A percentile compares a stretch with the other conserved stretches of the same genome.
Evolutionary conservation across 306 rosid genomes (phyloP).

Genomic region (Castanea mollissima): DNA sequence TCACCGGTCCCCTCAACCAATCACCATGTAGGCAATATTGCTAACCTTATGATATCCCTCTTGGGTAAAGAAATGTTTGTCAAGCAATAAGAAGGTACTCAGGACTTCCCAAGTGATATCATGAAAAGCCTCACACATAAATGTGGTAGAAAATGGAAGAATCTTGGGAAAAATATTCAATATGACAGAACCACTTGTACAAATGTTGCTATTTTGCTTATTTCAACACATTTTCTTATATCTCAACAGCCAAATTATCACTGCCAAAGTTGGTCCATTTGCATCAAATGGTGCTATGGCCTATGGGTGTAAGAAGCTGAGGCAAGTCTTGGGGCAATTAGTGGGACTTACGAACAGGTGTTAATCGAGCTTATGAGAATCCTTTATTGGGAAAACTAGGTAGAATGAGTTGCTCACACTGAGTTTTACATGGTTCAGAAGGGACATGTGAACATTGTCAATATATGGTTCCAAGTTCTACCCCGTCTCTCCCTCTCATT

Average conservation of each 20-base stretch:
- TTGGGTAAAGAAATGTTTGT: background rate
- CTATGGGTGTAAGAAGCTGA: background rate
- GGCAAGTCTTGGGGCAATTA: background rate
- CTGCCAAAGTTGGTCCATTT: background rate
- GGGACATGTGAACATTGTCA: background rate
- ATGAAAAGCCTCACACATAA: background rate
- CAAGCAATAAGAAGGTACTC: background rate
- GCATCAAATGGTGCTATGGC: background rate
- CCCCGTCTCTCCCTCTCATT: background rate
- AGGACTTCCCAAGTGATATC: background rate
- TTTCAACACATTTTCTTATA: background rate
- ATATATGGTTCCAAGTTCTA: background rate
- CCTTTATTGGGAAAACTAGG: background rate
- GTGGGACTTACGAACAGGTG: background rate
- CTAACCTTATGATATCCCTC: background rate
- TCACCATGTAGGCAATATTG: background rate
- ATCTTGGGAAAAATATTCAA: background rate
- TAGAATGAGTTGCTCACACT: background rate
- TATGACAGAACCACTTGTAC: background rate
- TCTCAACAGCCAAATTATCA: background rate
- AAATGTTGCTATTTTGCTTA: background rate
- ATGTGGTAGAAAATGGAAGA: background rate
- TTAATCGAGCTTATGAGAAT: background rate
- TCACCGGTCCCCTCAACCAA: background rate
- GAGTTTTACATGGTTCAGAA: background rate